These are phyloP conservation scores for Candida nanaspora DNA, from an alignment of 805 yeast species.

Conservation along the genomic window DNA sequence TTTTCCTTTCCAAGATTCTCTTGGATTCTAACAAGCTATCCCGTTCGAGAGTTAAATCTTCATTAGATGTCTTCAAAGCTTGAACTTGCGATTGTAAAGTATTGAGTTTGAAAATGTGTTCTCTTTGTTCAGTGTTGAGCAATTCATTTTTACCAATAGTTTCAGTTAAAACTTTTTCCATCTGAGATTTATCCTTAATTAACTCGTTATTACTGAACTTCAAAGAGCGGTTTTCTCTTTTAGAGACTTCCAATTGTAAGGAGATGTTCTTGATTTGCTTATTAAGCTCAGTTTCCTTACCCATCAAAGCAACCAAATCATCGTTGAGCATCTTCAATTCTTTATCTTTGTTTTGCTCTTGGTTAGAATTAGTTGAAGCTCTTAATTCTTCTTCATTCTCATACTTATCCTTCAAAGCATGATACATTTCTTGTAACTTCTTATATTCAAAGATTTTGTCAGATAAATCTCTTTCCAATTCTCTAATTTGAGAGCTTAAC, in stretches of 20 bases:
- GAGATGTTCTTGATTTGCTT: slow-evolving; percentile 56
- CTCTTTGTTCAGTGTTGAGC: slow-evolving; percentile 34
- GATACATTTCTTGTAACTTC: slow-evolving; percentile 39
- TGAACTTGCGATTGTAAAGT: slow-evolving; percentile 45
- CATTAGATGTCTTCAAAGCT: slow-evolving; percentile 51
- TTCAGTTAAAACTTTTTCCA: slow-evolving; percentile 32
- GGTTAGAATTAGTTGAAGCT: slow-evolving; percentile 22
- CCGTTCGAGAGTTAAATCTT: slow-evolving; percentile 55
- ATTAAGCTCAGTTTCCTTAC: slow-evolving; percentile 58
- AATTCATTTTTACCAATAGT: slow-evolving; percentile 37
- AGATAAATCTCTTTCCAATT: slow-evolving; percentile 48
- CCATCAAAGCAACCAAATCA: slow-evolving; percentile 47
- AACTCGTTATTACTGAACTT: slow-evolving; percentile 32
- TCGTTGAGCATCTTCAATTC: slow-evolving; percentile 49
- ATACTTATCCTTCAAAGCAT: slow-evolving; percentile 43
- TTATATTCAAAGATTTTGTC: slow-evolving; percentile 50
- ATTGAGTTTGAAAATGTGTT: slow-evolving; percentile 36
- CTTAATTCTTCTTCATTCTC: slow-evolving; percentile 36
- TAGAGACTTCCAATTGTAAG: slow-evolving; percentile 51
- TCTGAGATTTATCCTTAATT: slow-evolving; percentile 34
- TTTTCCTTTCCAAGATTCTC: slow-evolving; percentile 36
- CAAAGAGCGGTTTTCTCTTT: slow-evolving; percentile 33
- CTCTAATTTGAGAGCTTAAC: slow-evolving; percentile 41
- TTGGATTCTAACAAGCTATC: slow-evolving; percentile 49
- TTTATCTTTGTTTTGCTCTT: slow-evolving; percentile 27